phyloP scores from a whole-genome alignment of 2,329 filamentous ascomycete species.

The Daldinia sp. region DNA sequence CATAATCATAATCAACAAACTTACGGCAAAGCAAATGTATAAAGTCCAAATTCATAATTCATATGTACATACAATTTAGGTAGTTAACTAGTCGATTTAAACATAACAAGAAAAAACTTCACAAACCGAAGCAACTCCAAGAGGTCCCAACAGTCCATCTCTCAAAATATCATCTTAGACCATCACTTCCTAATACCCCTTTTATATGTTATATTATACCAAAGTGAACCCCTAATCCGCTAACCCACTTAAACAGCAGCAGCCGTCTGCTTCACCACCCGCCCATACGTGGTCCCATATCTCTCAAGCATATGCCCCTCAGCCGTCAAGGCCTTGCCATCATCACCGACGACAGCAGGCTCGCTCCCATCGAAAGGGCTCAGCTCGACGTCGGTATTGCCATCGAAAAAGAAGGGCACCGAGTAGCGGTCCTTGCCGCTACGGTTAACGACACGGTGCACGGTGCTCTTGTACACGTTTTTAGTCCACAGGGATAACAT shows the following conservation, averaged over 20 bases:
- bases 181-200: not conserved
- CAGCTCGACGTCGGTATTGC: conserved; percentile 42
- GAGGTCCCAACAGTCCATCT: no score
- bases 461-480: conserved; percentile 33
- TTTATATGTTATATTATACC: no score
- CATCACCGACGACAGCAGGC: conserved; percentile 27
- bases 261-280: conserved; percentile 11
- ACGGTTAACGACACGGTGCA: conserved; percentile 41
- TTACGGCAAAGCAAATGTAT: no score
- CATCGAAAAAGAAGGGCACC: conserved; percentile 40
- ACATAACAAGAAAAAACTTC: no score
- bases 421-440: conserved; percentile 34
- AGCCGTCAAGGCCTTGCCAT: conserved; percentile 40
- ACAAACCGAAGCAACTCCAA: no score
- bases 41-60: no score
- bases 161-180: no score
- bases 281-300: conserved; percentile 43
- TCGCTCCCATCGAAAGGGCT: conserved; percentile 46
- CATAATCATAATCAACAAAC: no score
- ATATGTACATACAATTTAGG: no score
- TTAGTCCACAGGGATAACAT: conserved; percentile 40
- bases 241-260: conserved; percentile 7
- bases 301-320: conserved; percentile 48
- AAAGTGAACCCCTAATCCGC: not conserved
- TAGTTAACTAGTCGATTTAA: no score